These are phyloP conservation scores for Rauvolfia tetraphylla DNA, from an alignment of 257 asterid genomes.

Conservation along the genomic window DNA sequence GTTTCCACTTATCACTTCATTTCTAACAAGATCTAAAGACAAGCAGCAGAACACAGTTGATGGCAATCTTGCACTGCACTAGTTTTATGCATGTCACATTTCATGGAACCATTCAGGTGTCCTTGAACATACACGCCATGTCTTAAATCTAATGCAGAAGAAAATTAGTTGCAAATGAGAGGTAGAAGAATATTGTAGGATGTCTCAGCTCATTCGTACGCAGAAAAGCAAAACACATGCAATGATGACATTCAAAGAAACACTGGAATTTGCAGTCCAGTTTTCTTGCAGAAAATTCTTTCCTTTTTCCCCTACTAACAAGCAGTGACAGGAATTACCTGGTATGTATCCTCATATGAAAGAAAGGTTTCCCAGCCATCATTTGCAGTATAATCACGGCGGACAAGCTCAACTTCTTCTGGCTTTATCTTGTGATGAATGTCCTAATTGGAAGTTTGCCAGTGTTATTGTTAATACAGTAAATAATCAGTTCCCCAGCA, in stretches of 20 bases:
- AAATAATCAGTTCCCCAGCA: conserved; percentile 15
- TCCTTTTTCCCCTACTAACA: neutral
- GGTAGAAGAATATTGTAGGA: neutral
- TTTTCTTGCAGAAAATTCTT: neutral
- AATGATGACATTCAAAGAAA: neutral
- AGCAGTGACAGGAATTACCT: conserved; percentile 41
- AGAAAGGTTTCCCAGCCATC: conserved; percentile 99
- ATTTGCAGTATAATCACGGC: conserved; percentile 97
- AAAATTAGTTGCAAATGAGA: neutral
- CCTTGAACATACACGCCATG: neutral
- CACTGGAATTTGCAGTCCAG: neutral
- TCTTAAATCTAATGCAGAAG: neutral
- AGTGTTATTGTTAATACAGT: neutral
- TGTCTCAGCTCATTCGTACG: neutral
- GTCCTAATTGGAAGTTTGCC: conserved; percentile 43
- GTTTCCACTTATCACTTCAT: neutral
- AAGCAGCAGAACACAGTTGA: neutral
- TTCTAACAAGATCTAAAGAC: neutral
- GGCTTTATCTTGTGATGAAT: conserved; percentile 91
- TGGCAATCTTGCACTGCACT: neutral
- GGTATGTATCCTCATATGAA: conserved; percentile 90
- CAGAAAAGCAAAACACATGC: neutral
- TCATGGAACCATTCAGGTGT: neutral
- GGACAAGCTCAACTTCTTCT: conserved; percentile 95
- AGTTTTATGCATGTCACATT: neutral